Percentiles rank a stretch among this genome's conserved stretches.
Conservation (phyloP, 371 early-diverging fungal genomes). For the Apophysomyces trapeziformis region DNA sequence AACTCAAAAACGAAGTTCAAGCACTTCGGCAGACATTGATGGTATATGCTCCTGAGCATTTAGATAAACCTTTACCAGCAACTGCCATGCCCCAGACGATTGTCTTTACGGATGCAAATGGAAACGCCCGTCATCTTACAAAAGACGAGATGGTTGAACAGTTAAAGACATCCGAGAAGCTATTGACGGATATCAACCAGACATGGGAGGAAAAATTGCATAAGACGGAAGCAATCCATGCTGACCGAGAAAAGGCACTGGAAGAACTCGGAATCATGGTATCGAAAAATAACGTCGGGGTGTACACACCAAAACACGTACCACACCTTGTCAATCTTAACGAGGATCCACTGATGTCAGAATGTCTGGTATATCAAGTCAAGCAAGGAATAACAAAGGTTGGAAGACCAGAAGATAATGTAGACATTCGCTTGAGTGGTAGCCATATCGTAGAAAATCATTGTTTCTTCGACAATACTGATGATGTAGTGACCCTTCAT, state of each 20-base stretch:
- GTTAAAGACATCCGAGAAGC: conserved; percentile 85
- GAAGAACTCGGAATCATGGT: conserved; percentile 84
- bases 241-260: conserved; percentile 74
- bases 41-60: conserved; percentile 64
- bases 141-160: conserved; percentile 77
- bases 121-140: conserved; percentile 56
- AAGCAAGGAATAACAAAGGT: conserved; percentile 79
- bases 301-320: conserved; percentile 81
- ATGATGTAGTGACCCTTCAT: conserved; percentile 65
- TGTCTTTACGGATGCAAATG: conserved; percentile 50
- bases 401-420: conserved; percentile 61
- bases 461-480: conserved; percentile 76
- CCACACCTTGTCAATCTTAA: conserved; percentile 91
- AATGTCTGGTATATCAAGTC: conserved; percentile 88
- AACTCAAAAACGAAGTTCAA: conserved; percentile 85
- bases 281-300: conserved; percentile 77
- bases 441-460: conserved; percentile 72
- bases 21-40: conserved; percentile 68
- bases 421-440: conserved; percentile 79
- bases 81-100: conserved; percentile 23
- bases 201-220: conserved; percentile 87
- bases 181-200: conserved; percentile 81
- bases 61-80: conserved; percentile 40
- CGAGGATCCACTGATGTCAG: conserved; percentile 90
- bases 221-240: conserved; percentile 77